phyloP scores from a whole-genome alignment of 768 basidiomycete genomes.

The Coprinopsis strossmayeri region DNA sequence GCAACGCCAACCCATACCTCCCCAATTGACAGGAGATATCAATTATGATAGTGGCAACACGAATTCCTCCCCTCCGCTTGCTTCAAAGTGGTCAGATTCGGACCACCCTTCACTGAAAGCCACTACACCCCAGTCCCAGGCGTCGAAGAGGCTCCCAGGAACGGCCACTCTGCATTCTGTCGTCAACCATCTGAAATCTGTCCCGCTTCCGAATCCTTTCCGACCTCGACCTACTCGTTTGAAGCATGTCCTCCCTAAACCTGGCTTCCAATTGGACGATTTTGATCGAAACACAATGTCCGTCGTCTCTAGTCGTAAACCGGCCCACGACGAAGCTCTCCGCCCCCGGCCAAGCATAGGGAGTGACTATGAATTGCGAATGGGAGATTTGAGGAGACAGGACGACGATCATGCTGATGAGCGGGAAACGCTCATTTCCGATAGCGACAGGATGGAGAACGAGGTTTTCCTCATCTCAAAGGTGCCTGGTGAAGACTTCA shows the following conservation, averaged over 20 bases:
- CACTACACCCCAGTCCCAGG: neutral
- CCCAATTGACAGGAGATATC: too few relatives aligned
- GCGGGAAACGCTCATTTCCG: slow-evolving; percentile 5
- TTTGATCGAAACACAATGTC: slow-evolving; percentile 1
- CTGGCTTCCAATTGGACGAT: slow-evolving; percentile 8
- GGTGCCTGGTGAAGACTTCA: slow-evolving; percentile 2
- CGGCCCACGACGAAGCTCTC: too few relatives aligned
- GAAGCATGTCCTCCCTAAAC: slow-evolving; percentile 2
- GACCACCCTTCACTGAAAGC: neutral
- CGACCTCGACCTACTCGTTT: slow-evolving; percentile 2
- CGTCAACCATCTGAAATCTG: neutral
- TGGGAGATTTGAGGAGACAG: neutral
- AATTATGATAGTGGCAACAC: neutral
- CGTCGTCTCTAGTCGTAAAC: neutral
- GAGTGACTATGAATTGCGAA: neutral
- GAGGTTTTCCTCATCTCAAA: slow-evolving; percentile 9
- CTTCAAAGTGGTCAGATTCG: slow-evolving; percentile 9
- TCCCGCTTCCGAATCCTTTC: slow-evolving; percentile 5
- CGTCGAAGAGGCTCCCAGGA: neutral
- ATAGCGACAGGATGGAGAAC: neutral
- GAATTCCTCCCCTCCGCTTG: neutral
- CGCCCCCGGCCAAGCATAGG: neutral
- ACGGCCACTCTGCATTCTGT: neutral
- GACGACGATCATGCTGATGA: neutral
- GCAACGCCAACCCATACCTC: too few relatives aligned